phyloP scores from a whole-genome alignment of 1,139 yeast species.

The Candida tropicalis region DNA sequence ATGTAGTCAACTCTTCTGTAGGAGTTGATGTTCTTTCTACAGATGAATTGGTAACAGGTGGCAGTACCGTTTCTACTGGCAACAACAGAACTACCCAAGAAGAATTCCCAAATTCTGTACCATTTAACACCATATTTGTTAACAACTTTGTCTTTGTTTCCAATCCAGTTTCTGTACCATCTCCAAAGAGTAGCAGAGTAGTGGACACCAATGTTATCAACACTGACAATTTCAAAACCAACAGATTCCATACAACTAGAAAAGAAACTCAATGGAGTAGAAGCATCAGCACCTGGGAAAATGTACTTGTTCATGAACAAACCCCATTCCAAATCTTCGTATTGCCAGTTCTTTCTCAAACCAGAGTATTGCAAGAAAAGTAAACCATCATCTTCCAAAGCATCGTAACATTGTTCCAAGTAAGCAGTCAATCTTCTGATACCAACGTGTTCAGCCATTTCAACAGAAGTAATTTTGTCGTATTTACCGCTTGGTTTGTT shows the following conservation, averaged over 20 bases:
- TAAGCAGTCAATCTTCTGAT: conserved; percentile 79
- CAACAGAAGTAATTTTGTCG: conserved; percentile 87
- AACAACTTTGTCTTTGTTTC: conserved; percentile 74
- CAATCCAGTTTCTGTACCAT: conserved; percentile 96
- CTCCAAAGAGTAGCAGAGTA: conserved; percentile 91
- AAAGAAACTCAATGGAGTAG: conserved; percentile 89
- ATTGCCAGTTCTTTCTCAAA: conserved; percentile 90
- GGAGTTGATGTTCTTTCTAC: conserved; percentile 86
- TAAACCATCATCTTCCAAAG: conserved; percentile 89
- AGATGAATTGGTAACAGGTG: conserved; percentile 85
- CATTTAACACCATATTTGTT: conserved; percentile 86
- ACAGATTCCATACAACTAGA: conserved; percentile 75
- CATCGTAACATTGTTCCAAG: conserved; percentile 77
- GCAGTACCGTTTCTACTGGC: conserved; percentile 94
- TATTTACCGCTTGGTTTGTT: conserved; percentile 59
- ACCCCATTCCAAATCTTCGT: conserved; percentile 94
- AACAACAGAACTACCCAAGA: conserved; percentile 79
- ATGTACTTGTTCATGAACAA: conserved; percentile 94
- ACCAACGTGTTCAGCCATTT: conserved; percentile 98
- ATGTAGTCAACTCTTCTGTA: conserved; percentile 83
- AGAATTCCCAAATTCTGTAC: conserved; percentile 94
- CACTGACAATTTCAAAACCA: conserved; percentile 82
- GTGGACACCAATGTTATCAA: conserved; percentile 91
- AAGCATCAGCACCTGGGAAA: conserved; percentile 98
- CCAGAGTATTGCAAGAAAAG: conserved; percentile 92